These are phyloP conservation scores for Plasmodium knowlesi DNA, from an alignment of 169 alveolate species.

Conservation along the genomic window DNA sequence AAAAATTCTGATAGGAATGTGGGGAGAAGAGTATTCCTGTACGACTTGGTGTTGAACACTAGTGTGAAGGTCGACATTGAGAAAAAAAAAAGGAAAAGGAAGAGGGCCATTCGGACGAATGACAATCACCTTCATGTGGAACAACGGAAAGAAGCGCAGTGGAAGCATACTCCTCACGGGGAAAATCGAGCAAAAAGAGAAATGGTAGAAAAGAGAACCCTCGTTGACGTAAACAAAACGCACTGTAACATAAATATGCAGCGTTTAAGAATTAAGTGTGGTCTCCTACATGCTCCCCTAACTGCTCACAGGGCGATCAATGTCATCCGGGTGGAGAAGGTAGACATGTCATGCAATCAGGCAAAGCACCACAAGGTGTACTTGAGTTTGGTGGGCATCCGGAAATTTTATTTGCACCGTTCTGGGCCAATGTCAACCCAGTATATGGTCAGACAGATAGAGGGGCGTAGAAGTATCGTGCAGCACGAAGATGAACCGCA, in stretches of 20 bases:
- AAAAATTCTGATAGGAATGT: neutral
- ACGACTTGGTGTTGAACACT: neutral
- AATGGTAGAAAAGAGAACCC: neutral
- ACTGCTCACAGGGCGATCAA: neutral
- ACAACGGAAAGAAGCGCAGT: neutral
- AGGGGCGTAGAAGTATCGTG: neutral
- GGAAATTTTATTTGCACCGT: slow-evolving; percentile 6
- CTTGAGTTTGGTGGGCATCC: neutral
- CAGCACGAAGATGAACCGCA: neutral
- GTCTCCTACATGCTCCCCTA: slow-evolving; percentile 4
- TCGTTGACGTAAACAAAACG: neutral
- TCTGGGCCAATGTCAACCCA: neutral
- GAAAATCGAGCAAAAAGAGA: neutral
- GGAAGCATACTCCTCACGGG: neutral
- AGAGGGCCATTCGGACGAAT: neutral
- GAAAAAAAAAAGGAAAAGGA: neutral
- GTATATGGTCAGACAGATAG: neutral
- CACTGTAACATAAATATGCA: neutral
- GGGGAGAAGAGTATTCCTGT: neutral
- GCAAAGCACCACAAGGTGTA: slow-evolving; percentile 12
- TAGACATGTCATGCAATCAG: neutral
- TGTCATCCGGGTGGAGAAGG: neutral
- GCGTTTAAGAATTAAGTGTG: slow-evolving; percentile 3
- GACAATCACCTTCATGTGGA: neutral
- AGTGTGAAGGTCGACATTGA: slow-evolving; percentile 15